Evolutionary conservation across 2,329 filamentous ascomycete genomes (phyloP).

Genomic region (Aspergillus brunneoviolaceus): DNA sequence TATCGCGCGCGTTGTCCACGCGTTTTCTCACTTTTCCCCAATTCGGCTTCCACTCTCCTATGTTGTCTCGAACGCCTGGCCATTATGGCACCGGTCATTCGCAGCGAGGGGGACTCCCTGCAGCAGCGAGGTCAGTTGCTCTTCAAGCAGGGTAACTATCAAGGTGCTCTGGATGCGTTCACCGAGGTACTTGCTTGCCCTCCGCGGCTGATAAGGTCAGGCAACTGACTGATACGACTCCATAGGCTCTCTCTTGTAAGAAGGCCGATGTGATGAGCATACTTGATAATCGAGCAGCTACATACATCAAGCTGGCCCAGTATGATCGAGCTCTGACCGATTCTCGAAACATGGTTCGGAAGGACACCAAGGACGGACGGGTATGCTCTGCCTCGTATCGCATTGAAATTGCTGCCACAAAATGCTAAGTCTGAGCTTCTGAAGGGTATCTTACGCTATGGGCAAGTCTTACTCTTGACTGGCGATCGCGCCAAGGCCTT

Average conservation of each 20-base stretch:
- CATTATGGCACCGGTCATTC: conserved; percentile 5
- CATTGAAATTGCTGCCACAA: not conserved
- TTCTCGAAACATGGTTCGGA: conserved; percentile 57
- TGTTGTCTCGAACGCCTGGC: not conserved
- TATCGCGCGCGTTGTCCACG: conserved; percentile 5
- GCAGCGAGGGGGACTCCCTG: conserved; percentile 22
- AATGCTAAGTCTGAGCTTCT: conserved; percentile 9
- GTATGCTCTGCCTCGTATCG: conserved; percentile 27
- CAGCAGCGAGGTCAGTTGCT: conserved; percentile 44
- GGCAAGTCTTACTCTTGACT: conserved; percentile 47
- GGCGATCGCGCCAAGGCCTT: conserved; percentile 54
- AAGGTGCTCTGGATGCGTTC: conserved; percentile 45
- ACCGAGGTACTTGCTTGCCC: conserved; percentile 33
- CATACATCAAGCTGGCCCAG: conserved; percentile 54
- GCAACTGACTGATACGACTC: conserved; percentile 2
- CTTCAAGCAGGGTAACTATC: conserved; percentile 46
- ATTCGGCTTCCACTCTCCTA: not conserved
- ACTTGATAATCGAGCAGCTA: conserved; percentile 57
- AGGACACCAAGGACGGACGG: conserved; percentile 51
- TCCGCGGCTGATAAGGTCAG: conserved; percentile 13
- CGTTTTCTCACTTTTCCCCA: not conserved
- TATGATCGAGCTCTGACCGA: conserved; percentile 55
- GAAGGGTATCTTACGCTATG: conserved; percentile 58
- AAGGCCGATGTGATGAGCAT: conserved; percentile 40
- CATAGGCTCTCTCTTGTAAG: conserved; percentile 39